Conservation (phyloP, 2,329 filamentous ascomycete genomes). For the Colletotrichum sp. region DNA sequence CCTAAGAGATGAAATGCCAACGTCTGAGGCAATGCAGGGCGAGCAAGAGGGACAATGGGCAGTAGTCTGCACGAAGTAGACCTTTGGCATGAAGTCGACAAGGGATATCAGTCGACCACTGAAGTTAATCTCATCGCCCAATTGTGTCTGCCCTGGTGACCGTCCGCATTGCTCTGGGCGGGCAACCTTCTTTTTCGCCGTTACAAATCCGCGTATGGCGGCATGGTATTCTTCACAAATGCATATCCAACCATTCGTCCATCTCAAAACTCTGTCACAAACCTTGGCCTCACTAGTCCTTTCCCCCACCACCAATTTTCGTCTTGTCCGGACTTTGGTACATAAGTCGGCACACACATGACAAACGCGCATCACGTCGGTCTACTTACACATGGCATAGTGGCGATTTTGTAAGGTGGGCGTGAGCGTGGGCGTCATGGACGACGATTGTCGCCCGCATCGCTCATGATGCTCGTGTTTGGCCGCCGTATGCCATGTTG, state of each 20-base stretch:
- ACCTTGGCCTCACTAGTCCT: not conserved
- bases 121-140: not conserved
- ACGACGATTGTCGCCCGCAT: not conserved
- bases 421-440: not conserved
- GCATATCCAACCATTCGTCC: slow-evolving; percentile 9
- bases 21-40: not conserved
- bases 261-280: not conserved
- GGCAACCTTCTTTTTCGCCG: not conserved
- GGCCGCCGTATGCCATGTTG: not conserved
- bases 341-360: not conserved
- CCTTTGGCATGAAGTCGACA: not conserved
- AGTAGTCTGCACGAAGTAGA: not conserved
- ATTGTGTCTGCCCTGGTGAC: not conserved
- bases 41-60: not conserved
- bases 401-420: not conserved
- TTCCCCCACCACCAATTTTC: not conserved
- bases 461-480: not conserved
- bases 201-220: not conserved
- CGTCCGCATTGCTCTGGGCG: not conserved
- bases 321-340: not conserved
- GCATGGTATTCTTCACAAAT: slow-evolving; percentile 17
- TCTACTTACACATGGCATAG: not conserved
- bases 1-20: not conserved
- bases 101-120: not conserved
- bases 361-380: not conserved